Evolutionary conservation across 352 stramenopile species (phyloP).

Genomic region (Pilasporangium apinafurcum): DNA sequence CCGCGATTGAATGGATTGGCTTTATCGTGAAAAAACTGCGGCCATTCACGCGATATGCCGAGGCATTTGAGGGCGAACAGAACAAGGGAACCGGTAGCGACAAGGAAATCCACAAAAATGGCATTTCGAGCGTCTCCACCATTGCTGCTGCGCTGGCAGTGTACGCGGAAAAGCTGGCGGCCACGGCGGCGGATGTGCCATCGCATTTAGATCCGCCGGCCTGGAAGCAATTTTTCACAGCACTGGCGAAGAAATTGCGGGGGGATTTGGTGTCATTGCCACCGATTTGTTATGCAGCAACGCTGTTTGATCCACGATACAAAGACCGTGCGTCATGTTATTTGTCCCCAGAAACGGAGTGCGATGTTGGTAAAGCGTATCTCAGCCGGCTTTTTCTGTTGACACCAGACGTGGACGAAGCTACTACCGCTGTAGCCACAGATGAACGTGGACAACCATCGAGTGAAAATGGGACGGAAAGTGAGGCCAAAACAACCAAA

Average conservation of each 20-base stretch:
- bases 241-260: slow-evolving; percentile 42
- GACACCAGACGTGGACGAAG: slow-evolving; percentile 17
- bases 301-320: slow-evolving; percentile 73
- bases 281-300: slow-evolving; percentile 58
- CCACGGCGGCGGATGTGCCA: slow-evolving; percentile 15
- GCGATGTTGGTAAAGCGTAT: slow-evolving; percentile 43
- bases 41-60: slow-evolving; percentile 62
- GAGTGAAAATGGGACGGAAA: no score
- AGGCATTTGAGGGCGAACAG: slow-evolving; percentile 69
- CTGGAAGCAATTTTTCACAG: slow-evolving; percentile 64
- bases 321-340: slow-evolving; percentile 82
- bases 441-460: background rate
- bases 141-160: slow-evolving; percentile 61
- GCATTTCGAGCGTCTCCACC: slow-evolving; percentile 72
- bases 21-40: slow-evolving; percentile 71
- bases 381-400: slow-evolving; percentile 49
- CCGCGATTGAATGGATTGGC: slow-evolving; percentile 41
- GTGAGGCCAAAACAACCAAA: slow-evolving; percentile 12
- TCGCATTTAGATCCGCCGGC: slow-evolving; percentile 26
- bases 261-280: slow-evolving; percentile 45
- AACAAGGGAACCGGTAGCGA: slow-evolving; percentile 68
- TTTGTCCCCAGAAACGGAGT: slow-evolving; percentile 43
- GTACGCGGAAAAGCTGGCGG: slow-evolving; percentile 61
- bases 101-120: slow-evolving; percentile 67
- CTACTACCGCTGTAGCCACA: slow-evolving; percentile 1